These are phyloP conservation scores for Ziziphus jujuba DNA, from an alignment of 306 rosid species.

Conservation along the genomic window DNA sequence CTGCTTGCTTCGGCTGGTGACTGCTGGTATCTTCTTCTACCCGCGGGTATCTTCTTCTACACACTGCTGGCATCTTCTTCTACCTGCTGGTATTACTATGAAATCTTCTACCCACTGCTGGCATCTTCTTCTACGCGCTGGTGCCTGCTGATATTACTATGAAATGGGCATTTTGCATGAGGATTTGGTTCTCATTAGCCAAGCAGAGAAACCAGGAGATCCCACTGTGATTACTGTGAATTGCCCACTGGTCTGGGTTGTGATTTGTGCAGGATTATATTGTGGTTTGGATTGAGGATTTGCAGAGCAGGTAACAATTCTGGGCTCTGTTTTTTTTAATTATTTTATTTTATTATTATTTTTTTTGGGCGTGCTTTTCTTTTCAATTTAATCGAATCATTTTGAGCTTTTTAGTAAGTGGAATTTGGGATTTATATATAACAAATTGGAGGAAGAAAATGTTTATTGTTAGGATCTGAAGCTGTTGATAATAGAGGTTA, in stretches of 20 bases:
- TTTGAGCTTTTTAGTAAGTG: not conserved
- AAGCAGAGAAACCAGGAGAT: constrained; percentile 42
- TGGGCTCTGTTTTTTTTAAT: not conserved
- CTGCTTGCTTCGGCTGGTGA: no score
- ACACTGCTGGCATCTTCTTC: no score
- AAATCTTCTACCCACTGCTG: no score
- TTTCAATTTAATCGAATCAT: not conserved
- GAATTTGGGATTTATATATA: not conserved
- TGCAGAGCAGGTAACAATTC: constrained; percentile 49
- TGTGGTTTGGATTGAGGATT: constrained; percentile 57
- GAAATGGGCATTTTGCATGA: constrained; percentile 51
- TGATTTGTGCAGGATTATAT: constrained; percentile 51
- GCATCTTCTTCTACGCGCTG: no score
- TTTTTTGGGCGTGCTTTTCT: not conserved
- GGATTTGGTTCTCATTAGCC: constrained; percentile 43
- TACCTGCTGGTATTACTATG: no score
- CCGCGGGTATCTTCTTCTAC: no score
- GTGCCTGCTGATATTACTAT: no score
- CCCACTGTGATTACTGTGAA: constrained; percentile 53
- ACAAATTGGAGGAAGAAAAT: not conserved
- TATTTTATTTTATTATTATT: no score
- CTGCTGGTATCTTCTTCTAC: no score
- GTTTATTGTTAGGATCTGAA: constrained; percentile 12
- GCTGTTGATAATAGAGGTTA: not conserved
- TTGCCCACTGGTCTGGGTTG: constrained; percentile 65